Evolutionary conservation across 2,329 filamentous ascomycete species (phyloP).

Genomic region (Phaeosphaeriaceae sp.): DNA sequence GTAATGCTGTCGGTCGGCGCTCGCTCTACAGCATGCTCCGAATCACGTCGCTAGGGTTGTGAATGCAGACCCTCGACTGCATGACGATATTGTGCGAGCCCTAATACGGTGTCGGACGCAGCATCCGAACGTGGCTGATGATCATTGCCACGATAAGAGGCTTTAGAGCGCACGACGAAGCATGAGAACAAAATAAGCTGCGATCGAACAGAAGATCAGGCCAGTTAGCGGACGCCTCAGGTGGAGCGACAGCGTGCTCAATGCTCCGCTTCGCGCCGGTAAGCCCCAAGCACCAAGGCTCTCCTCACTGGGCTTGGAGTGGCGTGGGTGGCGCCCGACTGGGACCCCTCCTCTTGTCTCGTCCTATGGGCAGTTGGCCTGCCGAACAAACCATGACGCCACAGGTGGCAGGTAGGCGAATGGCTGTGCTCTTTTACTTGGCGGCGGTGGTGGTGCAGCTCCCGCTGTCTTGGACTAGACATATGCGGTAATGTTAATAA

Average conservation of each 20-base stretch:
- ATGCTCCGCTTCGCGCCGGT: conserved; percentile 28
- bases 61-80: conserved; percentile 22
- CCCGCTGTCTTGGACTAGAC: conserved; percentile 25
- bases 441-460: conserved; percentile 36
- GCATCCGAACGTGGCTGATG: conserved; percentile 24
- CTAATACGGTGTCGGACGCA: conserved; percentile 12
- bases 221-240: conserved; percentile 22
- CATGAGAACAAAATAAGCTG: conserved; percentile 24
- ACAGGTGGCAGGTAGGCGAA: conserved; percentile 43
- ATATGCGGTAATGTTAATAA: conserved; percentile 20
- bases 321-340: conserved; percentile 42
- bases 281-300: conserved; percentile 27
- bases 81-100: conserved; percentile 16
- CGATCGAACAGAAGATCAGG: conserved; percentile 30
- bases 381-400: conserved; percentile 40
- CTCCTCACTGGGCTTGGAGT: conserved; percentile 30
- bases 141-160: conserved; percentile 32
- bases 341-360: conserved; percentile 27
- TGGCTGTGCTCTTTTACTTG: conserved; percentile 37
- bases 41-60: conserved; percentile 23
- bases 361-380: conserved; percentile 21
- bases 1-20: conserved; percentile 23
- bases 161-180: conserved; percentile 38
- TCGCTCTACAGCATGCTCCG: conserved; percentile 27
- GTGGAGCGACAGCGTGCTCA: conserved; percentile 20